Conservation (phyloP, 352 stramenopile species). For the Phytophthora hibernalis region DNA sequence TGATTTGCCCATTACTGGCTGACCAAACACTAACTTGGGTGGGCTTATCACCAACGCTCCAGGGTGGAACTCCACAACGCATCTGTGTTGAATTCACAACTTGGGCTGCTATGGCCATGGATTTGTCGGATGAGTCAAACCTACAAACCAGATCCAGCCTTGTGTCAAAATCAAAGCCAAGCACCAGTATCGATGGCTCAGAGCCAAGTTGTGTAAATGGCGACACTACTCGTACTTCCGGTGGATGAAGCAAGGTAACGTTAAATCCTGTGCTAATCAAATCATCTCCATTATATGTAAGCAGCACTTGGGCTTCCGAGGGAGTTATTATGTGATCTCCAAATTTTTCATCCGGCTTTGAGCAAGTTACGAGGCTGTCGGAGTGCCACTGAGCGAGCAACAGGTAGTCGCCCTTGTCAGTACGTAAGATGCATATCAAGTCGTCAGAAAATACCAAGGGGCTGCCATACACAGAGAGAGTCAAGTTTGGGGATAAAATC, state of each 20-base stretch:
- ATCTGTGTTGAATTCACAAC: conserved; percentile 49
- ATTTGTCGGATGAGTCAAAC: conserved; percentile 37
- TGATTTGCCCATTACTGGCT: conserved; percentile 22
- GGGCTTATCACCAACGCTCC: conserved; percentile 18
- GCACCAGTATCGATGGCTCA: conserved; percentile 25
- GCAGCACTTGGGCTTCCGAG: conserved; percentile 30
- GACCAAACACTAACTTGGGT: conserved; percentile 47
- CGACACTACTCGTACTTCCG: conserved; percentile 32
- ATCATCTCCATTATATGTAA: conserved; percentile 28
- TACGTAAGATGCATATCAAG: conserved; percentile 43
- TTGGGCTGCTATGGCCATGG: conserved; percentile 28
- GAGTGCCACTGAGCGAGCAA: conserved; percentile 34
- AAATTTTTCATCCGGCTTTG: not conserved
- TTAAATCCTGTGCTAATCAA: conserved; percentile 44
- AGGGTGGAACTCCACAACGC: conserved; percentile 35
- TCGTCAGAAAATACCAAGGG: conserved; percentile 26
- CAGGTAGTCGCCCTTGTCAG: conserved; percentile 1
- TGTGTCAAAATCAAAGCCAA: conserved; percentile 53
- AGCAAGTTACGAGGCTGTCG: conserved; percentile 33
- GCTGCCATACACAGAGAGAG: conserved; percentile 36
- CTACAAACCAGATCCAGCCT: conserved; percentile 43
- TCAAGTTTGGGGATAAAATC: conserved; percentile 16
- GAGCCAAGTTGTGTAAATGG: conserved; percentile 4
- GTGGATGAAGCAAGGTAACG: conserved; percentile 38
- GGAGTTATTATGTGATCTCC: not conserved